These are phyloP conservation scores for Nakazawaea wickerhamii DNA, from an alignment of 805 yeast species.

Conservation along the genomic window DNA sequence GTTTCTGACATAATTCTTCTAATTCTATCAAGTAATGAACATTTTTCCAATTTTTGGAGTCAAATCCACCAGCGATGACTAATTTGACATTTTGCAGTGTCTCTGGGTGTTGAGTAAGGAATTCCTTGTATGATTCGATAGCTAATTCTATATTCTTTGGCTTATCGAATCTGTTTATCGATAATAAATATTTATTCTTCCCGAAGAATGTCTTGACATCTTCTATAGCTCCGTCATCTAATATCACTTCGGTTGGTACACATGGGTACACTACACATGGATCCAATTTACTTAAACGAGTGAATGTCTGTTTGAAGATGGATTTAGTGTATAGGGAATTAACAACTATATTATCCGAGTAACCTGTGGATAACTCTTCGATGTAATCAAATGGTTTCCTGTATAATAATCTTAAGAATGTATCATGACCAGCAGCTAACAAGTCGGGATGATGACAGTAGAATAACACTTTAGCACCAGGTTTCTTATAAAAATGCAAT, in stretches of 20 bases:
- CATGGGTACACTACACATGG: constrained; percentile 74
- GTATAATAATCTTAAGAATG: constrained; percentile 55
- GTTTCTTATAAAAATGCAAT: constrained; percentile 38
- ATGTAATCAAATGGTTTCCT: constrained; percentile 78
- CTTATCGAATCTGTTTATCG: constrained; percentile 84
- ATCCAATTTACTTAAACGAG: constrained; percentile 26
- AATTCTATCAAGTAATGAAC: constrained; percentile 64
- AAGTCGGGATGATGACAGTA: constrained; percentile 98
- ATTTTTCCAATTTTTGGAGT: constrained; percentile 68
- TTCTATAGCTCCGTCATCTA: constrained; percentile 20
- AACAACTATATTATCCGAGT: constrained; percentile 77
- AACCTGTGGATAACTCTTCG: constrained; percentile 75
- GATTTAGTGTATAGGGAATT: constrained; percentile 79
- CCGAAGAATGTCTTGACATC: constrained; percentile 33
- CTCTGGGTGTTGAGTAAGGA: constrained; percentile 26
- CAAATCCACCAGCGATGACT: constrained; percentile 90
- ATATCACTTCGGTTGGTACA: constrained; percentile 43
- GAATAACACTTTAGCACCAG: constrained; percentile 55
- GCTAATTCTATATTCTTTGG: constrained; percentile 83
- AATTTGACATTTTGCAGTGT: constrained; percentile 41
- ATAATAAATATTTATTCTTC: constrained; percentile 45
- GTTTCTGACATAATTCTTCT: constrained; percentile 37
- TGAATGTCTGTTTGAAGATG: constrained; percentile 64
- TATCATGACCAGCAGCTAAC: constrained; percentile 55
- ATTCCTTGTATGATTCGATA: constrained; percentile 53